Base-by-base conservation (phyloP, 768 basidiomycete species). In the Stropharia rugosoannulata region DNA sequence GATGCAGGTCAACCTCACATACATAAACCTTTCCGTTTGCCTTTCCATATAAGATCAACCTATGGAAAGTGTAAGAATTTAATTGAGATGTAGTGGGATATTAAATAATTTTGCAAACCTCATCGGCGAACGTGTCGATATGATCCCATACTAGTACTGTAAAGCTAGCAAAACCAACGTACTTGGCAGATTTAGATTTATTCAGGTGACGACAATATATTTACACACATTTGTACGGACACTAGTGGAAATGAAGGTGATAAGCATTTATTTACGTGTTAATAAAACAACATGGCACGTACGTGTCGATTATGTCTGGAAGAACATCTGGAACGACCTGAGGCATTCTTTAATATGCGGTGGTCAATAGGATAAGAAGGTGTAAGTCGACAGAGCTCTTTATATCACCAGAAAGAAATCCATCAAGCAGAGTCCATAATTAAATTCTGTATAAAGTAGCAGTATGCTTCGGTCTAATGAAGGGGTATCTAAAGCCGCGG, bases 61-160 rank as follows among this genome's bases (percentile, higher is more conserved):
- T 76, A 36, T 39, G 32, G 37, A 48, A 27, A 38, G 25, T 10
- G 18, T 11, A 40, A 8, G 15, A 16, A 19, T 29, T 32, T 40
- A 18, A 22, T 22, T 22, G 22, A 18, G 25, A 19, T 22, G 19
- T 9, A 35, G 40, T 25, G 27, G 22, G n/a, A 16, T 13, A 10
- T 29, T 1, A 8, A 40, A 6, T 35, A 16, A 15, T 32, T 15
- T 29, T 22, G 54, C 59, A 50, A 27, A 75, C 76, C 67, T 83
- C 81, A 32, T 78, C 76, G 5, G 62, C 58, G 40, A 84, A 78
- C 0, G 82, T 81, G 55, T 82, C 72, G 25, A 83, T 59, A 56
- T 84, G 83, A 58, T 84, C 83, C 78, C 80, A 85, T 12, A 85
- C 55, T 11, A 86, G 70, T 12, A 80, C 62, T 1, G 76, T 75